Base-by-base conservation (phyloP, 164 flowering plant genomes). In the Vitis vinifera region DNA sequence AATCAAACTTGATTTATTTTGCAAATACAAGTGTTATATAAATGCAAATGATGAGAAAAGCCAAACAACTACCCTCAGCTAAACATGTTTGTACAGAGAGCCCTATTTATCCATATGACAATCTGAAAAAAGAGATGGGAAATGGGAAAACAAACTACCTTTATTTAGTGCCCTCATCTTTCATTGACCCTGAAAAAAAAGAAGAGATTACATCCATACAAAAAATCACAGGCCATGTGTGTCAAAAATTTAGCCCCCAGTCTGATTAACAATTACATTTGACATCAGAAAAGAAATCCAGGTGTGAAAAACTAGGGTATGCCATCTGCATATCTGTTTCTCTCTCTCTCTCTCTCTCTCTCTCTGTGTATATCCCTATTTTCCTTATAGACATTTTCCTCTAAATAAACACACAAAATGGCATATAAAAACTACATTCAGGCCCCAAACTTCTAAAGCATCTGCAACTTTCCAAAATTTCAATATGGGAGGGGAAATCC, bases 241-340 rank as follows among this genome's bases (percentile, higher is more conserved):
- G 27, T 23, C 27, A 23, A 23, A 23, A 23, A 23, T 23, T 23
- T 23, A 37, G 44, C 44, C 72, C 59, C 55, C 31, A 10, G 15
- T 48, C 19, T 15, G 8, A 61, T 30, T 19, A 63, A 55, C 47
- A 53, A 23, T 17, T 62, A 44, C 51, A 70, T 31, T 37, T 17
- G 48, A 55, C 27, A 44, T 44, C 13, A 55, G 11, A 11, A 58
- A 23, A 63, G 0, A 52, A 10, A 23, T 52, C 71, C 71, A 29
- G 65, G 55, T 49, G 51, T 8, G 56, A 52, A 74, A 74, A 74
- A 64, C 61, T 59, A 73, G 72, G 7, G 77, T 23, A 49, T 17
- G 3, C 8, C 49, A 10, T 7, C 27, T 23, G 27, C 27, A 23
- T 23, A 23, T 23, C 27, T 23, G 1, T 23, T 0, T 23, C 27